Conservation (phyloP, 768 basidiomycete species). For the Termitomyces sp. region DNA sequence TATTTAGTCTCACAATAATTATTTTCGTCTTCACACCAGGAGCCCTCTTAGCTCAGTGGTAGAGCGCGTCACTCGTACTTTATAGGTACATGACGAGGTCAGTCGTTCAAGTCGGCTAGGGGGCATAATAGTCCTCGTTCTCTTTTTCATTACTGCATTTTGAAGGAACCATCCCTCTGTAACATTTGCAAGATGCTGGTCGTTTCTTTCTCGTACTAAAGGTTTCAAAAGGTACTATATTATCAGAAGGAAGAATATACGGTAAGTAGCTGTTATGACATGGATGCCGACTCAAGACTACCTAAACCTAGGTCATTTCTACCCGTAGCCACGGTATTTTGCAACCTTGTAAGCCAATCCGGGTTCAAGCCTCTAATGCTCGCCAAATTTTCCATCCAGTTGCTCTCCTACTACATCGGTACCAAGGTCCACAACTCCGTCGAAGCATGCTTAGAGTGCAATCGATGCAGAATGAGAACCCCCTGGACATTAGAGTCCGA, state of each 20-base stretch:
- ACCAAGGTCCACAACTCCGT: neutral
- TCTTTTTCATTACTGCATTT: no score
- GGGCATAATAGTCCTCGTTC: no score
- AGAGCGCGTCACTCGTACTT: slow-evolving; percentile 28
- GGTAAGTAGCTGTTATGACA: no score
- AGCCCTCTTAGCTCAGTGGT: slow-evolving; percentile 33
- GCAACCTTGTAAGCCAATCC: neutral
- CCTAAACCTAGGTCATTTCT: no score
- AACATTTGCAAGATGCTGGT: no score
- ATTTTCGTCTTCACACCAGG: fast-evolving
- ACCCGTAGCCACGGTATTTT: neutral
- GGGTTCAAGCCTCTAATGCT: neutral
- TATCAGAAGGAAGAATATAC: no score
- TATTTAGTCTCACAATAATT: no score
- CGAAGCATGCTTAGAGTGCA: neutral
- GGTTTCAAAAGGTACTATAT: no score
- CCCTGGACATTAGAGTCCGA: neutral
- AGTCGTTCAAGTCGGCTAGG: slow-evolving; percentile 10
- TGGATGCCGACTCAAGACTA: no score
- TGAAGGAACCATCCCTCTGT: no score
- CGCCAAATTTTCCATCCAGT: neutral
- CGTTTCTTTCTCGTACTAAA: no score
- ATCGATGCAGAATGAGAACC: neutral
- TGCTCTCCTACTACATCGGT: neutral
- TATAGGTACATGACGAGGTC: slow-evolving; percentile 1